Evolutionary conservation across 352 stramenopile genomes (phyloP).

Genomic region (Phytophthora ohioensis): DNA sequence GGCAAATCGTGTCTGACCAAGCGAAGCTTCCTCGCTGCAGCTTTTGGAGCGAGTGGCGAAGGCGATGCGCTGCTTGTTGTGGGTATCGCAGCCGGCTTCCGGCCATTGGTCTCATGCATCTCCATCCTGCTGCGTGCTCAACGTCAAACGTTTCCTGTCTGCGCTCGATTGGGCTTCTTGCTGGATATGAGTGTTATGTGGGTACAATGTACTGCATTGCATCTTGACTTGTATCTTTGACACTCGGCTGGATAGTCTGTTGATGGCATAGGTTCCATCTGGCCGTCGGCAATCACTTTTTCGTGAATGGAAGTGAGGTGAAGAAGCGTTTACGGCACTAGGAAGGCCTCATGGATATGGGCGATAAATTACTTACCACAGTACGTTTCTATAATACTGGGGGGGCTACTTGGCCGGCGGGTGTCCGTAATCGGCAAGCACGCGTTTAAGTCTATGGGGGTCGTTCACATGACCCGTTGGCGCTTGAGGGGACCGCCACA

Average conservation of each 20-base stretch:
- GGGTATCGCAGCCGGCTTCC: not conserved
- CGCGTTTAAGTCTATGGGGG: conserved; percentile 15
- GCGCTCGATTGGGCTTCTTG: not conserved
- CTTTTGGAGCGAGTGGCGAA: not conserved
- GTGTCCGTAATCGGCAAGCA: conserved; percentile 12
- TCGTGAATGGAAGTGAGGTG: not conserved
- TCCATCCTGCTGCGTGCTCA: too few relatives aligned
- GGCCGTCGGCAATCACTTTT: not conserved
- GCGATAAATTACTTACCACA: conserved; percentile 31
- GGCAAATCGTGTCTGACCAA: conserved; percentile 15
- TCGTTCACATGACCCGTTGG: conserved; percentile 46
- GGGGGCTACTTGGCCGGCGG: not conserved
- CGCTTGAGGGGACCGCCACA: conserved; percentile 33
- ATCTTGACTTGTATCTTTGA: not conserved
- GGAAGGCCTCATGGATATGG: conserved; percentile 11
- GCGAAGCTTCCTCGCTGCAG: conserved; percentile 17
- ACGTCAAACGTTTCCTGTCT: too few relatives aligned
- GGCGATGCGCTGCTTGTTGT: not conserved
- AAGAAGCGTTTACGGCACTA: conserved; percentile 28
- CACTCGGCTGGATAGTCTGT: conserved; percentile 24
- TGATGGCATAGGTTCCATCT: conserved; percentile 6
- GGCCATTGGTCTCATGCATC: not conserved
- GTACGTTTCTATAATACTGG: conserved; percentile 14
- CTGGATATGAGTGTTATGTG: not conserved
- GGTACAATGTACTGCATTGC: not conserved